phyloP scores from a whole-genome alignment of 2,329 filamentous ascomycete genomes.

The Ophiostoma angusticollis region DNA sequence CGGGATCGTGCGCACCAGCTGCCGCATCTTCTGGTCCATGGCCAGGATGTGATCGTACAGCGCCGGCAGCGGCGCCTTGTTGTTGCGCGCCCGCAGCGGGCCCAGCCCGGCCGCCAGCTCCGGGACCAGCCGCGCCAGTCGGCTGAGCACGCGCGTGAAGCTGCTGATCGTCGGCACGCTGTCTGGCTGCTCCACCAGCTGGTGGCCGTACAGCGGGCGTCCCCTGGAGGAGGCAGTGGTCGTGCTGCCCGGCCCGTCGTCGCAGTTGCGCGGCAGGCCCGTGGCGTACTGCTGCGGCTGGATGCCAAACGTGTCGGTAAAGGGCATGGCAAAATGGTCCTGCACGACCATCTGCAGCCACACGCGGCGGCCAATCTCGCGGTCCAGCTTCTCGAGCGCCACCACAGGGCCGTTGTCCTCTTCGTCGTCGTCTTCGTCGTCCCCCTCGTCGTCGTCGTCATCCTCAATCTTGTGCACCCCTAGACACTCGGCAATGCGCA shows the following conservation, averaged over 20 bases:
- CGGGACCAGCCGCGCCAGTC: slow-evolving; percentile 21
- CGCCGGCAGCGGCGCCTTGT: slow-evolving; percentile 15
- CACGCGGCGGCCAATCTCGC: slow-evolving; percentile 23
- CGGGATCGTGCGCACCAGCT: slow-evolving; percentile 21
- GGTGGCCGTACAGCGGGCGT: slow-evolving; percentile 21
- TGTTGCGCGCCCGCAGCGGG: slow-evolving; percentile 19
- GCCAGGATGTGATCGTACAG: slow-evolving; percentile 23
- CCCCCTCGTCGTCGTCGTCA: not conserved
- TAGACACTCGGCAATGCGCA: slow-evolving; percentile 22
- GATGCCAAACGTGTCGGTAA: slow-evolving; percentile 25
- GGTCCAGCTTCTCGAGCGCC: slow-evolving; percentile 14
- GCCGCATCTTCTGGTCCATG: slow-evolving; percentile 22
- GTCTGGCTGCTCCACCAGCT: slow-evolving; percentile 11
- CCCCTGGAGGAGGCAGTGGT: too few species aligned
- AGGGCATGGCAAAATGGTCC: slow-evolving; percentile 24
- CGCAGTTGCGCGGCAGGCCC: slow-evolving; percentile 19
- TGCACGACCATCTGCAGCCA: slow-evolving; percentile 27
- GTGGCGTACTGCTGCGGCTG: slow-evolving; percentile 23
- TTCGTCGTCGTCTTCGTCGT: not conserved
- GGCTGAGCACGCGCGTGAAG: slow-evolving; percentile 18
- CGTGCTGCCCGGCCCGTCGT: too few species aligned
- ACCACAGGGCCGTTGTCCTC: too few species aligned
- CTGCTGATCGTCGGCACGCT: slow-evolving; percentile 14
- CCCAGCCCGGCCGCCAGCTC: slow-evolving; percentile 21
- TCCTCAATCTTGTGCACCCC: slow-evolving; percentile 14